phyloP scores from a whole-genome alignment of 306 rosid species.

The Citrullus colocynthis region DNA sequence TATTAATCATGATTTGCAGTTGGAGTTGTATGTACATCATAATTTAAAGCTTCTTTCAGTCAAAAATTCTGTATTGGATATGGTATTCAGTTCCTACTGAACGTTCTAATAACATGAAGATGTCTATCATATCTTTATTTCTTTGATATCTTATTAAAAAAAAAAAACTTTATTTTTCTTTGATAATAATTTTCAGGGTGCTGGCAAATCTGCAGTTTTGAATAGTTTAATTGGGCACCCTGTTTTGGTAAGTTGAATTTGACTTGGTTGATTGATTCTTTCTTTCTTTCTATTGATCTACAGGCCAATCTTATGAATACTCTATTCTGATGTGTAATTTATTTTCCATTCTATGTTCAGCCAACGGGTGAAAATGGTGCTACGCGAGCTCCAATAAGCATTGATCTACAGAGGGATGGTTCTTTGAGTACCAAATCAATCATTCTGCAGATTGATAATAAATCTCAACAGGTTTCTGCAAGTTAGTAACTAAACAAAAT shows the following conservation, averaged over 20 bases:
- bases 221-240: slow-evolving; percentile 98
- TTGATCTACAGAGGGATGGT: slow-evolving; percentile 78
- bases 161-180: not conserved
- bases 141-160: too few relatives aligned
- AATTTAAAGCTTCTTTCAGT: not conserved
- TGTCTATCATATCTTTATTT: not conserved
- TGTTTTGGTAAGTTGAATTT: slow-evolving; percentile 56
- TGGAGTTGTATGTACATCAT: not conserved
- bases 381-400: slow-evolving; percentile 86
- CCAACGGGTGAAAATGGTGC: slow-evolving; percentile 99
- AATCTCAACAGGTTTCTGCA: slow-evolving; percentile 92
- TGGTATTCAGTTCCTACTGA: not conserved
- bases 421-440: slow-evolving; percentile 92
- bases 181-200: slow-evolving; percentile 39
- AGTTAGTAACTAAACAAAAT: slow-evolving; percentile 35
- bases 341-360: slow-evolving; percentile 27
- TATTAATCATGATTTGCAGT: not conserved
- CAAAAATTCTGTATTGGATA: not conserved
- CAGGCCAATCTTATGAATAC: not conserved
- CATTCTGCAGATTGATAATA: slow-evolving; percentile 81
- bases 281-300: not conserved
- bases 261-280: not conserved
- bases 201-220: slow-evolving; percentile 89
- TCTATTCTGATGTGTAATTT: slow-evolving; percentile 2
- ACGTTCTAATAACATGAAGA: too few relatives aligned